A percentile compares a stretch with the other conserved stretches of the same genome.
These are phyloP conservation scores for Microcyclosporella mali DNA, from an alignment of 2,329 filamentous ascomycete species.

Conservation along the genomic window DNA sequence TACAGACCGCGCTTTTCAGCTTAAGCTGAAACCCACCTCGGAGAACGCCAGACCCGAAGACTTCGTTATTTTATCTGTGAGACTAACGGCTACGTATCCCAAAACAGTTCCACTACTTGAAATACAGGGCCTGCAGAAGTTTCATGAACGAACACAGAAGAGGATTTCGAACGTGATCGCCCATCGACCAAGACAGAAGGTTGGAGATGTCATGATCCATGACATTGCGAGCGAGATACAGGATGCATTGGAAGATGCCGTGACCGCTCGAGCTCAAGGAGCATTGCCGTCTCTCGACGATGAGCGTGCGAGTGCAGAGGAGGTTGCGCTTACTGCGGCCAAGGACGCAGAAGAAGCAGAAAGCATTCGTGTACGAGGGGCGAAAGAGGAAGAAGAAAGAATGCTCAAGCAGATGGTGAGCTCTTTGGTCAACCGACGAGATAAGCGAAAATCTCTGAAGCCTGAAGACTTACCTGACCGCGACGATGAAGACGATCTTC, in stretches of 20 bases:
- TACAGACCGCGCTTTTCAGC: conserved; percentile 71
- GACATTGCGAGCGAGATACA: conserved; percentile 55
- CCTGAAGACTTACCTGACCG: conserved; percentile 33
- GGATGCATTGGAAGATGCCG: conserved; percentile 78
- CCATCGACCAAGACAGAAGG: conserved; percentile 59
- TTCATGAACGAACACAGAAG: conserved; percentile 65
- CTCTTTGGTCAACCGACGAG: conserved; percentile 60
- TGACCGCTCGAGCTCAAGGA: conserved; percentile 64
- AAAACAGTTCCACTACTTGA: conserved; percentile 70
- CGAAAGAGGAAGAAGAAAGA: conserved; percentile 57
- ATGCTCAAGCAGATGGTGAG: conserved; percentile 62
- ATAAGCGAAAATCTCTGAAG: conserved; percentile 51
- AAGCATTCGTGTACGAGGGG: conserved; percentile 34
- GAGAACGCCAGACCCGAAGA: conserved; percentile 64
- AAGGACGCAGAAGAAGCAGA: conserved; percentile 39
- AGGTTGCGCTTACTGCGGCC: conserved; percentile 57
- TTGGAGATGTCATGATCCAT: conserved; percentile 61
- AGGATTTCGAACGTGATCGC: conserved; percentile 65
- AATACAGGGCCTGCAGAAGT: conserved; percentile 56
- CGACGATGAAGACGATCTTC: conserved; percentile 1
- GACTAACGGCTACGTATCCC: conserved; percentile 84
- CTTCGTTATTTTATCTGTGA: conserved; percentile 65
- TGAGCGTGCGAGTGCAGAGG: conserved; percentile 78
- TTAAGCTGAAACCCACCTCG: conserved; percentile 63
- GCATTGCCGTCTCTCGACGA: conserved; percentile 82